Base-by-base conservation (phyloP, 768 basidiomycete species). In the Phaeotremella fagi region DNA sequence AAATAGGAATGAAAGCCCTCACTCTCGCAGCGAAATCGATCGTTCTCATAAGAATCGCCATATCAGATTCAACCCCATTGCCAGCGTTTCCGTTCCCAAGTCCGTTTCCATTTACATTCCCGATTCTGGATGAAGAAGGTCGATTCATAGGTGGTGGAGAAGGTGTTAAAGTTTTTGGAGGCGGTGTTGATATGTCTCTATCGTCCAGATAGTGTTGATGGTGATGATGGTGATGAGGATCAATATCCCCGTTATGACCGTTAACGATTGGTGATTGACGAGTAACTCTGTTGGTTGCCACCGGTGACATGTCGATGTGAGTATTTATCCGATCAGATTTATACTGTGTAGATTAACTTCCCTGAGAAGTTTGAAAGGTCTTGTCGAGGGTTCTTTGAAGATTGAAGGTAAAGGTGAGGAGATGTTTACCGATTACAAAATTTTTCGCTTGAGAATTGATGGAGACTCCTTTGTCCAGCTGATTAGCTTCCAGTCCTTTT, bases 21-120 rank as follows among this genome's bases (percentile, higher is more conserved):
- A 72, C 70, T 36, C 59, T 60, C 7, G 72, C 70, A 5, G 72
- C 70, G 48, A 74, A 74, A 54, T 70, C 64, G 0, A 66, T 52
- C 0, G 72, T 73, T 31, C 58, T 54, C 55, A 73, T 41, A 28
- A 73, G 49, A 3, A 58, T 43, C 25, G 59, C 62, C 28, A 65
- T 28, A 26, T 72, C 65, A 22, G 53, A 47, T 33, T 53, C 46
- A 26, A 44, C 50, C 44, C 57, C 52, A 46, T 29, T 48, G 31
- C 36, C 36, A 45, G 41, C 50, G 35, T 46, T 25, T 50, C 24
- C 4, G 11, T n/a, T n/a, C n/a, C n/a, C n/a, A n/a, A n/a, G n/a
- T n/a, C 41, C 27, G 23, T 24, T 2, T 18, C 20, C 2, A 20
- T 6, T 7, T 29, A 7, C 43, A 3, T 12, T 18, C 38, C 31